Evolutionary conservation across 2,329 filamentous ascomycete species (phyloP).

Genomic region (Pseudocercospora eumusae): DNA sequence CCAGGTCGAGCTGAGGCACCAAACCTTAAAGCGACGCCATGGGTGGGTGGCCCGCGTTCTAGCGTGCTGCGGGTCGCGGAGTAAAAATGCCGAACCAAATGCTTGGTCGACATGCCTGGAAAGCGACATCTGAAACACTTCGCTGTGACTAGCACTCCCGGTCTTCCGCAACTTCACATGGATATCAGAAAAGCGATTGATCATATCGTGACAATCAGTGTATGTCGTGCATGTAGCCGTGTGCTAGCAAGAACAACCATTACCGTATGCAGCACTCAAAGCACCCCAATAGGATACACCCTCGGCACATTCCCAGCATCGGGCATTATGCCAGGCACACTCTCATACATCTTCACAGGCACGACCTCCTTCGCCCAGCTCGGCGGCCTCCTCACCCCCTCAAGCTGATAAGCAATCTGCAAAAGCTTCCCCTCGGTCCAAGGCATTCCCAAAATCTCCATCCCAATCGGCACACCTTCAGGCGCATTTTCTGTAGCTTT

Average conservation of each 20-base stretch:
- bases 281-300: conserved; percentile 53
- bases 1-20: background rate
- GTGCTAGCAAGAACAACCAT: too few relatives aligned
- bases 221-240: too few relatives aligned
- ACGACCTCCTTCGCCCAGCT: conserved; percentile 47
- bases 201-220: too few relatives aligned
- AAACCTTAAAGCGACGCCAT: background rate
- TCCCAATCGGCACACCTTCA: conserved; percentile 62
- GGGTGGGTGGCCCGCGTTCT: background rate
- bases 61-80: background rate
- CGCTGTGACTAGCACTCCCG: background rate
- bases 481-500: conserved; percentile 52
- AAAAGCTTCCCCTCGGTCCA: conserved; percentile 59
- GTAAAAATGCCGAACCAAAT: background rate
- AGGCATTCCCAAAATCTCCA: conserved; percentile 62
- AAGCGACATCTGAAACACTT: background rate
- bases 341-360: conserved; percentile 43
- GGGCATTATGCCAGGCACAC: conserved; percentile 51
- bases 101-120: background rate
- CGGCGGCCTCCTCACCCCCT: conserved; percentile 53
- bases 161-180: background rate
- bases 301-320: conserved; percentile 46
- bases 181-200: background rate
- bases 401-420: conserved; percentile 54
- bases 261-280: too few relatives aligned